These are phyloP conservation scores for Saccharomyces pastorianus DNA, from an alignment of 1,139 yeast genomes.

Conservation along the genomic window DNA sequence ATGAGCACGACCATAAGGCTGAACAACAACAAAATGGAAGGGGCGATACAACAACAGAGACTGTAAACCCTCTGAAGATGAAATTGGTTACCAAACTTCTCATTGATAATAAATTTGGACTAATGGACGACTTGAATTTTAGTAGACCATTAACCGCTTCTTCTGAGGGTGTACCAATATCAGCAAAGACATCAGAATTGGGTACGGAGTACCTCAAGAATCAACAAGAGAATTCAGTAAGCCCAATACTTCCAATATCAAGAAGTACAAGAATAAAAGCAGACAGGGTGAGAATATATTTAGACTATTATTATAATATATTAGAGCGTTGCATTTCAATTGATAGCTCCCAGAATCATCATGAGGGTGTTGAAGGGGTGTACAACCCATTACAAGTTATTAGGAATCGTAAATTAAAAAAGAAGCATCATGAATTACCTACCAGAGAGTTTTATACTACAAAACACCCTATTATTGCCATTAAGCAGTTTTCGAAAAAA, in stretches of 20 bases:
- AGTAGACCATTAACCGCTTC: constrained; percentile 5
- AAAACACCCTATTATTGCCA: constrained; percentile 26
- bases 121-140: constrained; percentile 29
- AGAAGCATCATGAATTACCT: constrained; percentile 35
- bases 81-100: constrained; percentile 23
- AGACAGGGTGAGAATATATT: constrained; percentile 27
- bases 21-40: not conserved
- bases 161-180: constrained; percentile 3
- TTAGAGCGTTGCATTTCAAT: constrained; percentile 20
- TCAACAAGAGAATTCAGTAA: not conserved
- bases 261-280: constrained; percentile 26
- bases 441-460: constrained; percentile 23
- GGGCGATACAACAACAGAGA: not conserved
- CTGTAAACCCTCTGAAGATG: constrained; percentile 13
- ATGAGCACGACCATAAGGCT: not conserved
- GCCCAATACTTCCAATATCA: constrained; percentile 9
- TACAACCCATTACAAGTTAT: constrained; percentile 78
- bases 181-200: not conserved
- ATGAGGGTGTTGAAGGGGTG: constrained; percentile 48
- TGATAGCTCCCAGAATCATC: constrained; percentile 13
- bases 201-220: not conserved
- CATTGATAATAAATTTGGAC: constrained; percentile 24
- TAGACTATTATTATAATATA: constrained; percentile 27
- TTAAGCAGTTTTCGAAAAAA: constrained; percentile 24
- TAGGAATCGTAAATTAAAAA: constrained; percentile 54